These are phyloP conservation scores for Aspergillus ostianus DNA, from an alignment of 495 filamentous ascomycete genomes.

Conservation along the genomic window DNA sequence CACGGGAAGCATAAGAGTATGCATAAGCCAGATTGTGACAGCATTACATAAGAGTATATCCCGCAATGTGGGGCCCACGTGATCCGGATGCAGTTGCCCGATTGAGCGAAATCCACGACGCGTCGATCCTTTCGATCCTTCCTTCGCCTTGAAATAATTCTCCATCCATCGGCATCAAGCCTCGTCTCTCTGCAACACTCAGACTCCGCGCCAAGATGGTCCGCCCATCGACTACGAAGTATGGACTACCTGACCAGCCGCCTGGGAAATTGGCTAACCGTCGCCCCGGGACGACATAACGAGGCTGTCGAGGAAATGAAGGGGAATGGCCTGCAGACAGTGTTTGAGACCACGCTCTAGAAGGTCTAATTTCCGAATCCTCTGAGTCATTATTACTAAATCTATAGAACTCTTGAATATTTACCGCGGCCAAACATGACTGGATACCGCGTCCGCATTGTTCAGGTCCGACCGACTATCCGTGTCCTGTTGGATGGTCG, in stretches of 20 bases:
- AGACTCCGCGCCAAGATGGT: not conserved
- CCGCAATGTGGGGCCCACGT: too few relatives aligned
- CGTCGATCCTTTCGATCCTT: too few relatives aligned
- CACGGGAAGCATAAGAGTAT: too few relatives aligned
- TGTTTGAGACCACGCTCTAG: not conserved
- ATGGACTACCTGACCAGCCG: not conserved
- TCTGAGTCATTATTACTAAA: not conserved
- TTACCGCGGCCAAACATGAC: conserved; percentile 3
- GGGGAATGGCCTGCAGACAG: not conserved
- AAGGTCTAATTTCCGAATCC: not conserved
- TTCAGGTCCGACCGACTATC: not conserved
- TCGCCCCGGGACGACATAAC: not conserved
- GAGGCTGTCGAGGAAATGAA: not conserved
- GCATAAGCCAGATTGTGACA: too few relatives aligned
- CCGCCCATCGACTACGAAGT: not conserved
- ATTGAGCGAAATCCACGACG: too few relatives aligned
- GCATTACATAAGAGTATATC: too few relatives aligned
- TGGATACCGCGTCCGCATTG: conserved; percentile 1
- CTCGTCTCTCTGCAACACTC: not conserved
- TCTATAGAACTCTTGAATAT: not conserved
- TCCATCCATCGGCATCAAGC: too few relatives aligned
- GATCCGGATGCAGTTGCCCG: too few relatives aligned
- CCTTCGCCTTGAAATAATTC: too few relatives aligned
- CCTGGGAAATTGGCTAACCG: not conserved
- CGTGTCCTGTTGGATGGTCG: conserved; percentile 20